Percentiles rank a stretch among this genome's conserved stretches.
Evolutionary conservation across 2,329 filamentous ascomycete species (phyloP).

Genomic region (Tolypocladium endophyticum): DNA sequence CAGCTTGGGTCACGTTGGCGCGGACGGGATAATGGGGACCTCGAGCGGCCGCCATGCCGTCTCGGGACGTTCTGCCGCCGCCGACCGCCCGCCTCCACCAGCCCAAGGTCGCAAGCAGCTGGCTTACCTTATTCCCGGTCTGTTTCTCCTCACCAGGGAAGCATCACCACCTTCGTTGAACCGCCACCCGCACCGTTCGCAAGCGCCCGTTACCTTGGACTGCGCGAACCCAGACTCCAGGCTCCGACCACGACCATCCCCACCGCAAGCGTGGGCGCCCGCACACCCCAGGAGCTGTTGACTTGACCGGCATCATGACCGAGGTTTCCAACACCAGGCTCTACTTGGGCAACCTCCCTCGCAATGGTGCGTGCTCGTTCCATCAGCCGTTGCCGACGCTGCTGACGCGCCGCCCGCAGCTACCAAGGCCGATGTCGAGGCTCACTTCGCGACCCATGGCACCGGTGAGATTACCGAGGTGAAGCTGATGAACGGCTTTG

Average conservation of each 20-base stretch:
- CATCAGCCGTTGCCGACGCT: slow-evolving; percentile 16
- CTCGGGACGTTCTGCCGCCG: slow-evolving; percentile 4
- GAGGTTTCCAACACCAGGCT: slow-evolving; percentile 92
- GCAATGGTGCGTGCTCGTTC: slow-evolving; percentile 58
- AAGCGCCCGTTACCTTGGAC: neutral
- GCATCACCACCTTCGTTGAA: neutral
- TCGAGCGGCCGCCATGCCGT: neutral
- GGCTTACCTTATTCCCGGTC: slow-evolving; percentile 3
- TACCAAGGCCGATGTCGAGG: slow-evolving; percentile 94
- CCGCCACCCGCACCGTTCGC: neutral
- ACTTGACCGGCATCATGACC: slow-evolving; percentile 45
- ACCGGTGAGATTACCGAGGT: slow-evolving; percentile 97
- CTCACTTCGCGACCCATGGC: slow-evolving; percentile 90
- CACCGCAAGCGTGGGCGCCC: neutral
- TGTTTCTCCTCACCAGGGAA: slow-evolving; percentile 1
- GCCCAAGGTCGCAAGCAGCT: slow-evolving; percentile 3
- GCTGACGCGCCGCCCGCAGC: slow-evolving; percentile 51
- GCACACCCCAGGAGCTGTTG: slow-evolving; percentile 1
- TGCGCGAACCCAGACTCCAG: neutral
- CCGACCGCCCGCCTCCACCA: slow-evolving; percentile 4
- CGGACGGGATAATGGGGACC: neutral
- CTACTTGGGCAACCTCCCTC: slow-evolving; percentile 95
- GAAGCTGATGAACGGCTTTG: slow-evolving; percentile 99
- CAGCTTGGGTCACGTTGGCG: neutral
- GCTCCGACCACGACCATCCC: neutral